Evolutionary conservation across 108 stramenopile genomes (phyloP).

Genomic region (Stephanodiscus triporus): DNA sequence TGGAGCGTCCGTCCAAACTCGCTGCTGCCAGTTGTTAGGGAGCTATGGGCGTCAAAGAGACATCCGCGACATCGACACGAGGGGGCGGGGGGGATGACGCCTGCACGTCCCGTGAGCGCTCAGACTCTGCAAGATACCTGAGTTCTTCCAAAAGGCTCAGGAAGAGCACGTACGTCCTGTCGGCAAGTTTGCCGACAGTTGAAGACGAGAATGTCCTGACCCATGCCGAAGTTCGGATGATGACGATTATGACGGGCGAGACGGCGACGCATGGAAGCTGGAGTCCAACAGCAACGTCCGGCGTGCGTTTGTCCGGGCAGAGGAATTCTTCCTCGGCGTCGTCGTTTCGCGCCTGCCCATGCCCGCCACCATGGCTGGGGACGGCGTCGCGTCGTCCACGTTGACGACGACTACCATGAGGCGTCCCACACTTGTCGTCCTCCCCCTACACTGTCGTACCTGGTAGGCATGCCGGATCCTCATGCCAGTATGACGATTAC

Average conservation of each 20-base stretch:
- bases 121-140: slow-evolving; percentile 66
- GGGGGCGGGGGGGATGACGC: slow-evolving; percentile 30
- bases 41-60: no score
- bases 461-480: slow-evolving; percentile 76
- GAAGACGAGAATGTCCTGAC: slow-evolving; percentile 58
- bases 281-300: slow-evolving; percentile 73
- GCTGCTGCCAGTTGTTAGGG: no score
- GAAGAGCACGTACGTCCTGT: slow-evolving; percentile 71
- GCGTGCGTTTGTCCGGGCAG: slow-evolving; percentile 65
- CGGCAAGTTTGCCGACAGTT: slow-evolving; percentile 62
- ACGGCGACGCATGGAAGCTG: slow-evolving; percentile 45
- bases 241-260: neutral
- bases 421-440: slow-evolving; percentile 81
- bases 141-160: slow-evolving; percentile 76
- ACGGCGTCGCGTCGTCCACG: no score
- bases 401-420: slow-evolving; percentile 36
- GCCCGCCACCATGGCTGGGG: neutral
- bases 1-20: slow-evolving; percentile 50
- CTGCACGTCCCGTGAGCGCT: slow-evolving; percentile 62
- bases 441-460: slow-evolving; percentile 72
- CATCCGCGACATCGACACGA: neutral
- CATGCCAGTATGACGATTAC: slow-evolving; percentile 71
- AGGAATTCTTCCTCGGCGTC: slow-evolving; percentile 58
- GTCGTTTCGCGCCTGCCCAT: slow-evolving; percentile 1
- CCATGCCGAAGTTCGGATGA: slow-evolving; percentile 25